A percentile compares a stretch with the other conserved stretches of the same genome.
Conservation (phyloP, 345 rosid genomes). For the Eucalyptus caleyi region DNA sequence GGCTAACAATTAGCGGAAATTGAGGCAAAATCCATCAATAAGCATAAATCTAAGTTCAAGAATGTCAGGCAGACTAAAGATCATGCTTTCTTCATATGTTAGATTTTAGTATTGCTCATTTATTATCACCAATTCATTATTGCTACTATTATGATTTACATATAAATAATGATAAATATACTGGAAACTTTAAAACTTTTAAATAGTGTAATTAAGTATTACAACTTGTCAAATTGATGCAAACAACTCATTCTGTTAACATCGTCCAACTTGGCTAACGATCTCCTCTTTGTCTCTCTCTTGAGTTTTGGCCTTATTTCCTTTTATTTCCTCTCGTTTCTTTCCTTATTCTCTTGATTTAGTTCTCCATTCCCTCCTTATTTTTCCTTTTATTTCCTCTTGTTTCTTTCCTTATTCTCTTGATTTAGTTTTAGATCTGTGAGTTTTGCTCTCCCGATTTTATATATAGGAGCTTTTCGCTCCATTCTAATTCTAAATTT, state of each 20-base stretch:
- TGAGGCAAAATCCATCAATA: background rate
- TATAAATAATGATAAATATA: background rate
- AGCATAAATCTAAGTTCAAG: background rate
- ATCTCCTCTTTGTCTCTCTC: background rate
- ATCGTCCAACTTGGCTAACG: accelerated
- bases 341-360: too few species aligned
- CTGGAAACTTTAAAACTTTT: background rate
- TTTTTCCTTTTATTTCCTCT: too few species aligned
- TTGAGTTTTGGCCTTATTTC: background rate
- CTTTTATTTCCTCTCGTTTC: too few species aligned
- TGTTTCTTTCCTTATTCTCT: too few species aligned
- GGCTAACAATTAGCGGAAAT: background rate
- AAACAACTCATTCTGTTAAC: background rate
- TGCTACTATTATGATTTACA: background rate
- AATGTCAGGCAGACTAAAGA: background rate
- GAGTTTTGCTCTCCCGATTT: too few species aligned
- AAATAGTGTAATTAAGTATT: background rate
- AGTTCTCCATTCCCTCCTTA: too few species aligned
- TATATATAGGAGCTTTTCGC: background rate
- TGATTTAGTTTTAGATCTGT: too few species aligned
- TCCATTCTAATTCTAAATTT: background rate
- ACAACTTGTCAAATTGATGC: background rate
- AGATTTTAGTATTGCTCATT: background rate
- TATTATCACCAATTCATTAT: background rate
- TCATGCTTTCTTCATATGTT: background rate